phyloP scores from a whole-genome alignment of 192 early-diverging fungal genomes.

The Entomortierella beljakovae region DNA sequence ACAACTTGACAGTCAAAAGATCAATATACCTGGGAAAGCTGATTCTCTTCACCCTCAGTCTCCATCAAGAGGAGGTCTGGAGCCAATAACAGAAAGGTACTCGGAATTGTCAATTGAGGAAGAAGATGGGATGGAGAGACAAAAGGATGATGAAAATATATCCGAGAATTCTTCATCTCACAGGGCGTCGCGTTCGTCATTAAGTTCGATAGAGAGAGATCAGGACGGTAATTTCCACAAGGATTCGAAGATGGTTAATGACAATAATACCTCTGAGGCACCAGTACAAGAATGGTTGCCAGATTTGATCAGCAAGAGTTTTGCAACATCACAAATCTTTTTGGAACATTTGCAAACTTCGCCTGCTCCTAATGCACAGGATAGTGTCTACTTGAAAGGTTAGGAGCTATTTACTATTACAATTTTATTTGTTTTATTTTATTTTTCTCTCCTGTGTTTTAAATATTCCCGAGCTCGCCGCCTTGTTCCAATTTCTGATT shows the following conservation, averaged over 20 bases:
- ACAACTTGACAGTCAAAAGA: background rate
- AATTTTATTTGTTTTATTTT: no score
- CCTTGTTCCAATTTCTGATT: background rate
- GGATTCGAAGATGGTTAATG: no score
- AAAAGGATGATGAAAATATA: background rate
- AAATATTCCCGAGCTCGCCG: no score
- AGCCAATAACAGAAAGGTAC: background rate
- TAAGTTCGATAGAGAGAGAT: background rate
- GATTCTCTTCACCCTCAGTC: no score
- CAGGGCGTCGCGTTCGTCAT: background rate
- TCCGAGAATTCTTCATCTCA: background rate
- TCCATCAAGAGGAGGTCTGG: background rate
- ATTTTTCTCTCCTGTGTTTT: no score
- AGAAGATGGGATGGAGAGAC: no score
- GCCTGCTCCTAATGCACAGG: background rate
- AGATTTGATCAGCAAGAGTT: slow-evolving; percentile 8
- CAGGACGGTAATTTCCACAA: background rate
- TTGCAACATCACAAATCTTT: slow-evolving; percentile 15
- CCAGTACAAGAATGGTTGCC: slow-evolving; percentile 7
- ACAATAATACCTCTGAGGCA: background rate
- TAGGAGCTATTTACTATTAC: background rate
- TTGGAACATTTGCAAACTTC: slow-evolving; percentile 3
- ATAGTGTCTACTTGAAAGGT: slow-evolving; percentile 14
- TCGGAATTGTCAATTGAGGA: no score
- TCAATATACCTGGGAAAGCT: no score